A percentile compares a stretch with the other conserved stretches of the same genome.
Evolutionary conservation across 176 grass and related monocot species (phyloP).

Genomic region (Bothriochloa decipiens): DNA sequence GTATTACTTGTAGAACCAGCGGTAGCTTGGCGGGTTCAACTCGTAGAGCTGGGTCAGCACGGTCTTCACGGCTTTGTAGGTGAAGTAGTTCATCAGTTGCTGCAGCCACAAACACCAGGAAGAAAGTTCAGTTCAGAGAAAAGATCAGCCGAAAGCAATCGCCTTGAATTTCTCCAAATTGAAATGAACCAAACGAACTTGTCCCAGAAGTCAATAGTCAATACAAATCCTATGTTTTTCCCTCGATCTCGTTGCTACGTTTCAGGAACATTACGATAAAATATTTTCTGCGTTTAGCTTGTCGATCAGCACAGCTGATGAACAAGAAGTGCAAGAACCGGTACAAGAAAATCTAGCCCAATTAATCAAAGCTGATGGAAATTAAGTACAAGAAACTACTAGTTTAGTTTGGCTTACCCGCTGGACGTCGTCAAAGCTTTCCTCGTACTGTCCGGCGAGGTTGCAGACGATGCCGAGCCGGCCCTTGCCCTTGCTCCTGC

Average conservation of each 20-base stretch:
- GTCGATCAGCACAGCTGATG: no score
- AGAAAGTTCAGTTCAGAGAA: neutral
- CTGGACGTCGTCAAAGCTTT: slow-evolving; percentile 65
- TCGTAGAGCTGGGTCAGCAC: slow-evolving; percentile 93
- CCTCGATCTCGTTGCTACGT: no score
- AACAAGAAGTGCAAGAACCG: no score
- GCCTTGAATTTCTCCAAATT: neutral
- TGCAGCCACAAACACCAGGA: slow-evolving; percentile 26
- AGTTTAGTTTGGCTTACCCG: no score
- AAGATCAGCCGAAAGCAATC: neutral
- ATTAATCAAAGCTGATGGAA: no score
- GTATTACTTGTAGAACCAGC: slow-evolving; percentile 85
- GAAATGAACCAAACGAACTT: neutral
- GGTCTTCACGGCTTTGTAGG: slow-evolving; percentile 86
- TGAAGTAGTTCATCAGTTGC: slow-evolving; percentile 92
- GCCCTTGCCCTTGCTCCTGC: neutral
- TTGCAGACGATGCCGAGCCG: slow-evolving; percentile 51
- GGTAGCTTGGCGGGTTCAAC: slow-evolving; percentile 93
- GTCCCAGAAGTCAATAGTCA: no score
- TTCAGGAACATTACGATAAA: no score
- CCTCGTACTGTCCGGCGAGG: slow-evolving; percentile 71
- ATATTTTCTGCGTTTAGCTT: no score
- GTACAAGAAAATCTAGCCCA: no score
- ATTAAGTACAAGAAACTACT: no score
- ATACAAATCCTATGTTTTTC: neutral